Conservation (phyloP, 805 yeast genomes). For the Priceomyces castillae region DNA sequence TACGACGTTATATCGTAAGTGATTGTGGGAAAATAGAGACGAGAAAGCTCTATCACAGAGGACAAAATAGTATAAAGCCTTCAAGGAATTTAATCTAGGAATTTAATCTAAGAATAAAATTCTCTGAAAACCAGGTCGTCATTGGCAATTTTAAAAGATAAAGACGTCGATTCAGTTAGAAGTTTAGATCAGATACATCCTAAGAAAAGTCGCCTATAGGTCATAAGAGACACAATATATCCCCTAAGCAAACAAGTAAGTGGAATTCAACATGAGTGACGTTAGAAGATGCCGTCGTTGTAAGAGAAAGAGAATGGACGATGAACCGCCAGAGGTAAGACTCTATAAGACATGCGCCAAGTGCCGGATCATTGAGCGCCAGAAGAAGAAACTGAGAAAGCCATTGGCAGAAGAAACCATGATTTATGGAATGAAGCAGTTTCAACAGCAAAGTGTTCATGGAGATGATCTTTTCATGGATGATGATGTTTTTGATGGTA, state of each 20-base stretch:
- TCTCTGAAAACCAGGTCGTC: too few relatives aligned
- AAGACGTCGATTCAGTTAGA: too few relatives aligned
- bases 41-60: too few relatives aligned
- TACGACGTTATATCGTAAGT: too few relatives aligned
- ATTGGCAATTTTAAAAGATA: too few relatives aligned
- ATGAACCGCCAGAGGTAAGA: slow-evolving; percentile 54
- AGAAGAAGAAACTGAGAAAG: slow-evolving; percentile 41
- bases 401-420: slow-evolving; percentile 47
- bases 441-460: slow-evolving; percentile 36
- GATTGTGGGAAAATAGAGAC: too few relatives aligned
- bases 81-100: too few relatives aligned
- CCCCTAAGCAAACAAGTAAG: not conserved
- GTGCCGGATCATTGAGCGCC: slow-evolving; percentile 54
- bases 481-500: slow-evolving; percentile 14
- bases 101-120: too few relatives aligned
- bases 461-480: slow-evolving; percentile 22
- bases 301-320: slow-evolving; percentile 52
- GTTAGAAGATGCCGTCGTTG: slow-evolving; percentile 53
- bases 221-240: too few relatives aligned
- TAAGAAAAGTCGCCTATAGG: too few relatives aligned
- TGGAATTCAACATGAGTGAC: slow-evolving; percentile 13
- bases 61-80: too few relatives aligned
- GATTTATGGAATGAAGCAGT: slow-evolving; percentile 45
- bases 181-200: too few relatives aligned
- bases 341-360: slow-evolving; percentile 59